A percentile compares a stretch with the other conserved stretches of the same genome.
Evolutionary conservation across 2,329 filamentous ascomycete genomes (phyloP).

Genomic region (Tolypocladium cylindrosporum): DNA sequence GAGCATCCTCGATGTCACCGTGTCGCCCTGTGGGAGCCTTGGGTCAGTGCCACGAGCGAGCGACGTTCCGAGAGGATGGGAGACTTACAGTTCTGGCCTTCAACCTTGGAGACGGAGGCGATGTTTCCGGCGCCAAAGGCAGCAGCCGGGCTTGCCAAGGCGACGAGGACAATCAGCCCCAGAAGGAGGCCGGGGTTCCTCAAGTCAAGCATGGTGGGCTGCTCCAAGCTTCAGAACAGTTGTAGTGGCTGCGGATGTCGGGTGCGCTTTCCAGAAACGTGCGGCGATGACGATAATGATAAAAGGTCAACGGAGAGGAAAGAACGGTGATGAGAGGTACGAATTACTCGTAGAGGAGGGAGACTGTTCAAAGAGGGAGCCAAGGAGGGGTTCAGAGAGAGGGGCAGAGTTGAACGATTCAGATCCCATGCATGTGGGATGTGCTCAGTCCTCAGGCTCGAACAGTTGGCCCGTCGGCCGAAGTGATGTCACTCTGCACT

Average conservation of each 20-base stretch:
- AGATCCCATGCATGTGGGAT: not conserved
- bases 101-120: conserved; percentile 66
- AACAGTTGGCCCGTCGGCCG: not conserved
- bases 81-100: conserved; percentile 67
- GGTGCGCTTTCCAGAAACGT: not conserved
- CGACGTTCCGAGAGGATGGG: not conserved
- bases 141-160: conserved; percentile 56
- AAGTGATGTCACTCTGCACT: not conserved
- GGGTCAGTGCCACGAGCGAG: not conserved
- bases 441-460: not conserved
- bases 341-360: not conserved
- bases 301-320: not conserved
- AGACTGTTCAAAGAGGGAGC: not conserved
- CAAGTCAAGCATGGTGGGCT: conserved; percentile 33
- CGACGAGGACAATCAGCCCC: conserved; percentile 51
- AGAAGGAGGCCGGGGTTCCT: conserved; percentile 41
- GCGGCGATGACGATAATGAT: not conserved
- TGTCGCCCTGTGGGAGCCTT: conserved; percentile 51
- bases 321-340: not conserved
- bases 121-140: conserved; percentile 89
- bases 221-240: not conserved
- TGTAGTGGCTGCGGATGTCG: not conserved
- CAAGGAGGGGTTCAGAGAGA: not conserved
- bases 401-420: not conserved
- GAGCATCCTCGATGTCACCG: conserved; percentile 87